These are phyloP conservation scores for Fusarium sterilihyphosum DNA, from an alignment of 2,329 filamentous ascomycete genomes.

Conservation along the genomic window DNA sequence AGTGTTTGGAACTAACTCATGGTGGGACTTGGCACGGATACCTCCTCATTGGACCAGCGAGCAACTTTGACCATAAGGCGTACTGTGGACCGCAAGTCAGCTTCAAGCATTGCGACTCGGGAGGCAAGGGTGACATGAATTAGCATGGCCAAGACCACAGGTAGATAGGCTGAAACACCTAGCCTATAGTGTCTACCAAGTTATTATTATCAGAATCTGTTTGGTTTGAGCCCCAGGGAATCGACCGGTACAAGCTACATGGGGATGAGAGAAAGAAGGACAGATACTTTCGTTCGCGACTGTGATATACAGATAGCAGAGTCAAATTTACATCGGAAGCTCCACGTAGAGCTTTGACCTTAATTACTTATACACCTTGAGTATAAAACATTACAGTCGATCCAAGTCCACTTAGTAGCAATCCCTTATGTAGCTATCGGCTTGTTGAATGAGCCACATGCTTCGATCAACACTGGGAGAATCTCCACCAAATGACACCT, in stretches of 20 bases:
- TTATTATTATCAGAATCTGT: too few species aligned
- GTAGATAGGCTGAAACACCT: too few species aligned
- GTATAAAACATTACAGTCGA: too few species aligned
- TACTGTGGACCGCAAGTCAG: not conserved
- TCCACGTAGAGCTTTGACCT: not conserved
- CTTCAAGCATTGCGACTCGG: not conserved
- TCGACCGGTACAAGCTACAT: too few species aligned
- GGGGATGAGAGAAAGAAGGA: too few species aligned
- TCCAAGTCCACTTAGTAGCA: not conserved
- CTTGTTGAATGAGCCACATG: conserved; percentile 56
- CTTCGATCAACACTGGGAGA: conserved; percentile 60
- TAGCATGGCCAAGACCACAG: too few species aligned
- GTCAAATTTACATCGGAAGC: too few species aligned
- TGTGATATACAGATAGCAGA: too few species aligned
- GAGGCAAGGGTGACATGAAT: not conserved
- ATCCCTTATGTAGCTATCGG: conserved; percentile 54
- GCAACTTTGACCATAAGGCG: not conserved
- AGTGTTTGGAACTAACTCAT: not conserved
- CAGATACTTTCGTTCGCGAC: too few species aligned
- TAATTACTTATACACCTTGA: too few species aligned
- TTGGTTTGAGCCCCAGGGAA: too few species aligned
- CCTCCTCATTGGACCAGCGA: not conserved
- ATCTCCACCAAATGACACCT: conserved; percentile 48
- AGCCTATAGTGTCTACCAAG: too few species aligned
- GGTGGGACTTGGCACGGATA: not conserved